Base-by-base conservation (phyloP, 176 grass and related monocot species). In the Echinochloa phyllopogon region DNA sequence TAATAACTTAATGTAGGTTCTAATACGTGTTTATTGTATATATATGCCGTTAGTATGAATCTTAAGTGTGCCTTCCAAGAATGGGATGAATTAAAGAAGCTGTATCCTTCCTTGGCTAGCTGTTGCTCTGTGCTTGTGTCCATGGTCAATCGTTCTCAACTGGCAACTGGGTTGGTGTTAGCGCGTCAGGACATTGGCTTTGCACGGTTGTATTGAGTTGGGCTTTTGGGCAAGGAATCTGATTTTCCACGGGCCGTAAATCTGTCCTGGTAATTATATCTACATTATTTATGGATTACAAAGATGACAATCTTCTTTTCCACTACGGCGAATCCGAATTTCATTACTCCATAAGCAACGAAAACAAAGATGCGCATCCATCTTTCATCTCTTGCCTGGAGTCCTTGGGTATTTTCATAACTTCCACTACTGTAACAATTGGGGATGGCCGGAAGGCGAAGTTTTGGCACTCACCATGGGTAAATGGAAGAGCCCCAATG, bases 1-100 rank as follows among this genome's bases (percentile, higher is more conserved):
- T 84, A 47, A 39, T 66, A 40, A 66, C 68, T 81, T 81, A 55
- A 69, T 39, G 64, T 69, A 25, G 66, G 23, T 53, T 2, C 0
- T 13, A 55, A 42, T 56, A 45, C 15, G 4, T 65, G 38, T 74
- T 16, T 44, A 52, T 36, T 39, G 24, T 68, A 5, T 25, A 18
- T 62, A 10, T 65, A 17, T 29, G 25, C 42, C 6, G 10, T 38
- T 20, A 42, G 52, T 14, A 41, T 24, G 23, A 21, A 20, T 58
- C 23, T 69, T 9, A 16, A 60, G 58, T 11, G 5, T 17, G 40
- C 25, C 36, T 52, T 75, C 4, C 2, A 55, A 77, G n/a, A 77
- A 40, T 27, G 27, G 48, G 40, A 43, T 57, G 73, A 39, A 75
- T 15, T 73, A 25, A 73, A 8, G 72, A 70, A 44, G 13, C 5